phyloP scores from a whole-genome alignment of 73 alveolate genomes.

The Paramecium sonneborni region DNA sequence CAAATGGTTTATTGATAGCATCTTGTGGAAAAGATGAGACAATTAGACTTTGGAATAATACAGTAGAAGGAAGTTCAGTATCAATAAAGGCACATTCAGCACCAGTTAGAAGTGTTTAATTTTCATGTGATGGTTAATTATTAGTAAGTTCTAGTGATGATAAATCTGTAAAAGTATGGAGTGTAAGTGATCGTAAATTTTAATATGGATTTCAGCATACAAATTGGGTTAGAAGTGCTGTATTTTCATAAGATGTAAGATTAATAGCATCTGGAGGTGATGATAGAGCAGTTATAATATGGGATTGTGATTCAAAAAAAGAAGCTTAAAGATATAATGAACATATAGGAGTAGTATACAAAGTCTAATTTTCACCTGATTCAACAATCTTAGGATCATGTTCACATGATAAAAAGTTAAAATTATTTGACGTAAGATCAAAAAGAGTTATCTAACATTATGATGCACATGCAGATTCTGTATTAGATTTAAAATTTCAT shows the following conservation, averaged over 20 bases:
- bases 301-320: conserved; percentile 92
- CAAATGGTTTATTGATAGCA: conserved; percentile 91
- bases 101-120: conserved; percentile 97
- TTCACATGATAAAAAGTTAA: conserved; percentile 95
- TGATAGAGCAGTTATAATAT: conserved; percentile 92
- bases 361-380: conserved; percentile 94
- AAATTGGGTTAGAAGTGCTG: conserved; percentile 98
- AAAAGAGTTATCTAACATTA: conserved; percentile 86
- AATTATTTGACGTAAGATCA: conserved; percentile 98
- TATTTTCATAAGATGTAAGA: conserved; percentile 96
- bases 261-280: conserved; percentile 97
- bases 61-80: conserved; percentile 70
- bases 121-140: conserved; percentile 93
- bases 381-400: conserved; percentile 95
- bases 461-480: conserved; percentile 95
- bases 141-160: conserved; percentile 98
- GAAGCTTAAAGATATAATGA: conserved; percentile 82
- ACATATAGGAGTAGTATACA: conserved; percentile 87
- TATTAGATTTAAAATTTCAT: conserved; percentile 91
- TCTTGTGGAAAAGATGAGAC: conserved; percentile 94
- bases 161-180: conserved; percentile 97
- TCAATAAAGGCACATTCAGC: conserved; percentile 97
- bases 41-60: conserved; percentile 93
- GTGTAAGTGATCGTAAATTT: conserved; percentile 89
- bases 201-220: conserved; percentile 96